Evolutionary conservation across 2,329 filamentous ascomycete species (phyloP), one percentile per base, ranked within the genome.

Genomic region (Berkeleyomyces rouxiae): DNA sequence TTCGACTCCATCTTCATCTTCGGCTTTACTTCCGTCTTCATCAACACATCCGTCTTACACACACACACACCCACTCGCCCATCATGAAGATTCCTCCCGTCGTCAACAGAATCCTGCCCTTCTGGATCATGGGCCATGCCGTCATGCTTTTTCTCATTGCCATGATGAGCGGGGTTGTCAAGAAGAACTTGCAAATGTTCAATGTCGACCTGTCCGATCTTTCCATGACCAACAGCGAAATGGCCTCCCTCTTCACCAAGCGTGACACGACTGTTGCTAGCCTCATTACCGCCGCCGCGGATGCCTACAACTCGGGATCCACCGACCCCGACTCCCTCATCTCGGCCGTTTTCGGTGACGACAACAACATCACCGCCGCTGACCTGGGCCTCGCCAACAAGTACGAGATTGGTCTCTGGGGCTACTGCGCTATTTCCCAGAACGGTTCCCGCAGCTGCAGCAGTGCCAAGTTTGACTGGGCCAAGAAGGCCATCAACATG

Each of bases 341-440:
- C 46, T 47, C 61, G 9, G 65, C 65, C 63, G 64, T 66, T 16
- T 65, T 68, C 39, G 37, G 61, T 44, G 64, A 59, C 62, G 44
- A 64, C 57, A 71, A 67, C 67, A 83, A 82, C 73, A 77, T 85
- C 69, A 83, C 80, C 3, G 82, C 81, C 6, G 67, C 71, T 1
- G 74, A 81, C 33, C 77, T 88, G 51, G 78, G 81, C 62, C 80
- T 96, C 64, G 82, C 80, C 69, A 83, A 92, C 71, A 79, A 84
- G 70, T 97, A 96, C 80, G 81, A 87, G 65, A 79, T 97, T 70
- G 83, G 82, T 70, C 79, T 97, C 44, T 95, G 89, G 87, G 87
- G 87, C 71, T 96, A 90, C 80, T 97, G 93, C 81, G 76, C 78
- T 63, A 83, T 80, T 61, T 74, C 79, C 59, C 72, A 77, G 67